These are phyloP conservation scores for Lentinula sp. DNA, from an alignment of 768 basidiomycete species.

Conservation along the genomic window DNA sequence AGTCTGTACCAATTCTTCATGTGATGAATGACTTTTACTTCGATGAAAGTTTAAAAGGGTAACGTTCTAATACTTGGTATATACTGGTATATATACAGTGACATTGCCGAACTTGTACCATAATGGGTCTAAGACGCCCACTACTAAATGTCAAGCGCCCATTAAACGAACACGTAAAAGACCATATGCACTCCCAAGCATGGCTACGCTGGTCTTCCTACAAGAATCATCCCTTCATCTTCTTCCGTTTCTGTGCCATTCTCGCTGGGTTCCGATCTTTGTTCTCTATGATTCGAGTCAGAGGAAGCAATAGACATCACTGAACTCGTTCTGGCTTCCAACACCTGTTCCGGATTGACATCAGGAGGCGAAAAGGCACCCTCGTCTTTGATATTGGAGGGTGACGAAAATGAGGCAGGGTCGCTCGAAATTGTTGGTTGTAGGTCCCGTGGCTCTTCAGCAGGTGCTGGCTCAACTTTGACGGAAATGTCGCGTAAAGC, in stretches of 20 bases:
- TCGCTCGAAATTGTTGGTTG: neutral
- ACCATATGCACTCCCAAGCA: neutral
- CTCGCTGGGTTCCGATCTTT: slow-evolving; percentile 45
- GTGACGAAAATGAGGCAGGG: neutral
- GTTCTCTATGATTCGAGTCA: slow-evolving; percentile 24
- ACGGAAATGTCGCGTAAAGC: slow-evolving; percentile 74
- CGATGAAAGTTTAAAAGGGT: neutral
- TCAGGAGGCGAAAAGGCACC: neutral
- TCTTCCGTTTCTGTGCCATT: slow-evolving; percentile 73
- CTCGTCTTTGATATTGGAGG: neutral
- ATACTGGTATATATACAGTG: neutral
- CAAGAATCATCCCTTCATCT: slow-evolving; percentile 79
- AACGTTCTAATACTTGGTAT: neutral
- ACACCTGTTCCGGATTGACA: neutral
- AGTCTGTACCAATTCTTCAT: neutral
- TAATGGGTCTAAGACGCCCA: neutral
- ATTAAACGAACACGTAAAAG: neutral
- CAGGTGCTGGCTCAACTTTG: slow-evolving; percentile 21
- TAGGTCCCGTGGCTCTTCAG: slow-evolving; percentile 2
- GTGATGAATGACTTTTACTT: neutral
- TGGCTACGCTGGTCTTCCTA: slow-evolving; percentile 48
- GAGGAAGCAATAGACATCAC: slow-evolving; percentile 30
- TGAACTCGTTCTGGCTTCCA: slow-evolving; percentile 11
- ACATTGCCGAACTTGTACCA: neutral
- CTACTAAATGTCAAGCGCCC: neutral